Percentiles rank a stretch among this genome's conserved stretches.
phyloP scores from a whole-genome alignment of 768 basidiomycete species.

The Royoungia palumana region DNA sequence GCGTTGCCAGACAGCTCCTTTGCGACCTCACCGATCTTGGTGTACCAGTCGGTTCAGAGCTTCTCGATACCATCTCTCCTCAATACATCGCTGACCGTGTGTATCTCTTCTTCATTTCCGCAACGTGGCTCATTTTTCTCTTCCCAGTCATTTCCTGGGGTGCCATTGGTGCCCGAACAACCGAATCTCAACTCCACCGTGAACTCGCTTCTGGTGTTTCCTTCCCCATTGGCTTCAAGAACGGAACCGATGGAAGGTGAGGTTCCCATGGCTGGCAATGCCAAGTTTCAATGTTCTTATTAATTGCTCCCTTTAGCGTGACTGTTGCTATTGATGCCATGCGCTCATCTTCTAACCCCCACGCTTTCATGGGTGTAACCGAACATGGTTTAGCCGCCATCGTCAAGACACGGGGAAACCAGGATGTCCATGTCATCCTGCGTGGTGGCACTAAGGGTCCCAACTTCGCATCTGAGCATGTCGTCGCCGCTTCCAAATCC shows the following conservation, averaged over 20 bases:
- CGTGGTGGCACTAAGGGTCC: conserved; percentile 91
- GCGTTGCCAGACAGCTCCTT: conserved; percentile 81
- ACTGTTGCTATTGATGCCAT: conserved; percentile 95
- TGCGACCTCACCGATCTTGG: conserved; percentile 88
- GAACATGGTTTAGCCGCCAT: conserved; percentile 90
- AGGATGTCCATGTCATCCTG: conserved; percentile 93
- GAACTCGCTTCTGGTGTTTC: conserved; percentile 95
- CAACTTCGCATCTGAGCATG: conserved; percentile 77
- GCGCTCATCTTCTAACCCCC: conserved; percentile 86
- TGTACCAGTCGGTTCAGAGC: conserved; percentile 90
- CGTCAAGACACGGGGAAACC: conserved; percentile 82
- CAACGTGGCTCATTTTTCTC: background rate
- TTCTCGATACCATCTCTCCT: conserved; percentile 82
- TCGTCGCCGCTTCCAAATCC: conserved; percentile 55
- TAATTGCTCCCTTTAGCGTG: conserved; percentile 42
- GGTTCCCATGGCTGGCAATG: conserved; percentile 1
- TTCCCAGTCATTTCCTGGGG: conserved; percentile 78
- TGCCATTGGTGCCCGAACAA: conserved; percentile 95
- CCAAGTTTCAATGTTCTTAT: background rate
- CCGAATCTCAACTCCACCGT: conserved; percentile 95
- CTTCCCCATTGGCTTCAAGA: conserved; percentile 99
- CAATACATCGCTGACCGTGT: conserved; percentile 78
- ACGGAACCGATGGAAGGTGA: conserved; percentile 92
- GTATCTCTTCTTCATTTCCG: conserved; percentile 17
- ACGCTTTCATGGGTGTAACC: conserved; percentile 94